Evolutionary conservation across 176 grass and related monocot species (phyloP).

Genomic region (Dendrocalamus sinicus): DNA sequence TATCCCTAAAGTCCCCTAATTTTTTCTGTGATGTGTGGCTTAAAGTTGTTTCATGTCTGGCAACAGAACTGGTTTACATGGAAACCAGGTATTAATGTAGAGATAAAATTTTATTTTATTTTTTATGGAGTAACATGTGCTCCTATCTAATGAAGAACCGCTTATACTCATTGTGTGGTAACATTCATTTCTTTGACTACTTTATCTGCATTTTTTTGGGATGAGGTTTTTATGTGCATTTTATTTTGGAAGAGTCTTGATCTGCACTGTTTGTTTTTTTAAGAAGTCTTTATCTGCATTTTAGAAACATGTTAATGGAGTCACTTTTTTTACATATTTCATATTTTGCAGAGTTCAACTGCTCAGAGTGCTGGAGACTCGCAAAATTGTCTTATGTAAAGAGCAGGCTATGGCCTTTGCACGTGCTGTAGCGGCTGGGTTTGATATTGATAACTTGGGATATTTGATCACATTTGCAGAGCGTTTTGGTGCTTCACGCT

Average conservation of each 20-base stretch:
- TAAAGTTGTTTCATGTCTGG: not conserved
- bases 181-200: conserved; percentile 15
- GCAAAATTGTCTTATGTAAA: conserved; percentile 83
- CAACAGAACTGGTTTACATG: conserved; percentile 27
- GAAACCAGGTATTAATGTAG: conserved; percentile 7
- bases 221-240: conserved; percentile 18
- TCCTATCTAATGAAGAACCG: conserved; percentile 10
- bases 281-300: conserved; percentile 17
- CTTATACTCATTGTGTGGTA: not conserved
- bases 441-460: conserved; percentile 79
- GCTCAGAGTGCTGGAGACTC: conserved; percentile 86
- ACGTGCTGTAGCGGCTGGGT: conserved; percentile 85
- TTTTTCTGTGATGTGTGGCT: not conserved
- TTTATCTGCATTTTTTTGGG: not conserved
- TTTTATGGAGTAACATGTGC: conserved; percentile 18
- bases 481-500: conserved; percentile 80
- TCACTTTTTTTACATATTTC: conserved; percentile 2
- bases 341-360: conserved; percentile 75
- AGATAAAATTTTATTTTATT: not conserved
- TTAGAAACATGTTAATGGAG: conserved; percentile 1
- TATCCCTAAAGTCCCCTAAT: conserved; percentile 22
- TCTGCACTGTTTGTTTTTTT: conserved; percentile 12
- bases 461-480: conserved; percentile 78
- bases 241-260: not conserved
- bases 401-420: conserved; percentile 99